Evolutionary conservation across 345 rosid species (phyloP).

Genomic region (Chamaenerion angustifolium): DNA sequence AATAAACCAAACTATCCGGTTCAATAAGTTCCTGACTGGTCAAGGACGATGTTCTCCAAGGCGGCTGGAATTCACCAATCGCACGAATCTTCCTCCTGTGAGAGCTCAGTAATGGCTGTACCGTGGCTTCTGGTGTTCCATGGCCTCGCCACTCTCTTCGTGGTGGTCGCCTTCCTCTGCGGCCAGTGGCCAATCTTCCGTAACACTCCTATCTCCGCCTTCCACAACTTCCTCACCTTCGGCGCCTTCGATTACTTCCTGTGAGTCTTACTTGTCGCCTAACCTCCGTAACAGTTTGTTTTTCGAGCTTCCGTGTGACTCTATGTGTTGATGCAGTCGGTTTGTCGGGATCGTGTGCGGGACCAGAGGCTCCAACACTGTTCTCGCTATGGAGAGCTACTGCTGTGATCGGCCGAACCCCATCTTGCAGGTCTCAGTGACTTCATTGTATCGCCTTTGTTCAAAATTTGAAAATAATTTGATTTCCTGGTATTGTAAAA

Average conservation of each 20-base stretch:
- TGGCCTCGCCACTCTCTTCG: conserved; percentile 44
- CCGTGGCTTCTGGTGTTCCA: conserved; percentile 68
- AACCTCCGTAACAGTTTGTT: background rate
- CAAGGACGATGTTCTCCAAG: no score
- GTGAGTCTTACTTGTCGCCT: conserved; percentile 15
- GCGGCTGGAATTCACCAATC: no score
- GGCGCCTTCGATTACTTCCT: conserved; percentile 77
- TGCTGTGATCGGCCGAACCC: conserved; percentile 92
- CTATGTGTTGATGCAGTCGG: conserved; percentile 28
- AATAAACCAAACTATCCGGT: no score
- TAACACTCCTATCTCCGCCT: conserved; percentile 58
- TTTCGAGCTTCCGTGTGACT: background rate
- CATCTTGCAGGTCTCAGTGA: conserved; percentile 37
- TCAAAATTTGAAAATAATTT: no score
- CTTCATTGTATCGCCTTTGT: background rate
- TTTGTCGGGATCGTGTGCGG: conserved; percentile 51
- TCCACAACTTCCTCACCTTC: conserved; percentile 69
- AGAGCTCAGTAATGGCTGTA: conserved; percentile 27
- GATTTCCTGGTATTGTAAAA: no score
- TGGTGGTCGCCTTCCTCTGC: conserved; percentile 69
- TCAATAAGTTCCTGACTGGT: no score
- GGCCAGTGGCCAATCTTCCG: conserved; percentile 97
- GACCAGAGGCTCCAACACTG: conserved; percentile 31
- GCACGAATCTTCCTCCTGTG: no score
- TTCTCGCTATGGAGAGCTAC: conserved; percentile 44